Conservation (phyloP, 2,329 filamentous ascomycete genomes). For the Cercospora nicotianae region DNA sequence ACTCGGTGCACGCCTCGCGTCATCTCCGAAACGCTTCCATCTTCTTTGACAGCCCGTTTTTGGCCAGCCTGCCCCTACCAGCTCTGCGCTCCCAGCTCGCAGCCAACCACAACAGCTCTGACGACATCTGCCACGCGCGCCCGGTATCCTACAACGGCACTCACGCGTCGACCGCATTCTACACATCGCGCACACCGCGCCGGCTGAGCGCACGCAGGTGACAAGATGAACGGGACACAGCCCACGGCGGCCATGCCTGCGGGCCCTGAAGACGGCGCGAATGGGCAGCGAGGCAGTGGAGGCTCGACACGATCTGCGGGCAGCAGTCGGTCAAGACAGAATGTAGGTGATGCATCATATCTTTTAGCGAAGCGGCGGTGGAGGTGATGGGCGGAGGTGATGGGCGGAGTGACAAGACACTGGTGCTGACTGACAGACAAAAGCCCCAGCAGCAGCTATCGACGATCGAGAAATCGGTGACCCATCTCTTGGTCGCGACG, state of each 20-base stretch:
- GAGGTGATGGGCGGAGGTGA: neutral
- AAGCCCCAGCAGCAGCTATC: slow-evolving; percentile 76
- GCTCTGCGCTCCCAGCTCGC: neutral
- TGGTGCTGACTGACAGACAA: slow-evolving; percentile 27
- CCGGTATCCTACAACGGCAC: neutral
- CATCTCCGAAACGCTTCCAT: neutral
- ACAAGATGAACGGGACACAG: slow-evolving; percentile 24
- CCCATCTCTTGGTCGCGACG: slow-evolving; percentile 92
- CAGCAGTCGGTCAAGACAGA: slow-evolving; percentile 29
- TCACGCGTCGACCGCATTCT: neutral
- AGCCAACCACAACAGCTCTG: neutral
- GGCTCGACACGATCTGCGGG: slow-evolving; percentile 30
- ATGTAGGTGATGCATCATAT: slow-evolving; percentile 26
- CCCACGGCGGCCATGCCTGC: slow-evolving; percentile 24
- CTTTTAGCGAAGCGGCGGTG: neutral
- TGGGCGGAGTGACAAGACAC: neutral
- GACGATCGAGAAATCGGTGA: slow-evolving; percentile 98
- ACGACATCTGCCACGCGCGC: neutral
- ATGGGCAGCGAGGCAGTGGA: slow-evolving; percentile 31
- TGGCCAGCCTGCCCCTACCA: neutral
- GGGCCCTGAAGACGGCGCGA: slow-evolving; percentile 22
- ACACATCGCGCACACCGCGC: neutral
- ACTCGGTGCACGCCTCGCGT: neutral
- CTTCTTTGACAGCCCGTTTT: neutral
- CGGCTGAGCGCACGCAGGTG: slow-evolving; percentile 1